These are phyloP conservation scores for Funneliformis mosseae DNA, from an alignment of 192 early-diverging fungal genomes.

Conservation along the genomic window DNA sequence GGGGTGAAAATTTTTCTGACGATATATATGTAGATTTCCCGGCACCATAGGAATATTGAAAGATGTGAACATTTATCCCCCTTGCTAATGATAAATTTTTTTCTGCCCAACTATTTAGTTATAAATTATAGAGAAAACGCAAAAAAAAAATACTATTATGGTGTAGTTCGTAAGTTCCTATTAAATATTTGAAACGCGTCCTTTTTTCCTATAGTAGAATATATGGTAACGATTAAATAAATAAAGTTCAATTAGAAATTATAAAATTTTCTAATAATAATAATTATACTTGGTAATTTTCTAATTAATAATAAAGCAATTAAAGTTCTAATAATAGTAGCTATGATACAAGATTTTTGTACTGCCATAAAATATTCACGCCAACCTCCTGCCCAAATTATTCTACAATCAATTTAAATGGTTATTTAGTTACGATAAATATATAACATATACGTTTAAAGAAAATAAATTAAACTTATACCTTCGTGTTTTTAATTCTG, in stretches of 20 bases:
- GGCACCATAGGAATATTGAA: no score
- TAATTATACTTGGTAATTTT: not conserved
- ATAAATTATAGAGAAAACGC: no score
- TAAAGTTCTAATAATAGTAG: constrained; percentile 19
- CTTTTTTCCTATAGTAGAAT: no score
- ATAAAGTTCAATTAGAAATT: not conserved
- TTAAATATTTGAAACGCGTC: no score
- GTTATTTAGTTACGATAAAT: not conserved
- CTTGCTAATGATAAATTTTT: no score
- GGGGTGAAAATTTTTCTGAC: no score
- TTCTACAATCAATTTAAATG: not conserved
- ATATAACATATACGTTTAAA: not conserved
- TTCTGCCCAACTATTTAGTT: no score
- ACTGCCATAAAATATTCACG: constrained; percentile 19
- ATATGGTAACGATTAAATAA: no score
- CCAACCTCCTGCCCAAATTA: constrained; percentile 28
- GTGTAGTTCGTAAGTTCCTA: no score
- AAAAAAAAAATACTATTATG: no score
- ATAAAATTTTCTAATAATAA: not conserved
- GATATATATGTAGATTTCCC: no score
- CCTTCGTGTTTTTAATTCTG: constrained; percentile 14
- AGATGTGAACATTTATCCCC: no score
- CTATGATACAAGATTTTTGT: constrained; percentile 28
- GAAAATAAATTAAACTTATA: not conserved
- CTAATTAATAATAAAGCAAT: constrained; percentile 13